These are phyloP conservation scores for Desmodesmus armatus DNA, from an alignment of 139 green algal species.

Conservation along the genomic window DNA sequence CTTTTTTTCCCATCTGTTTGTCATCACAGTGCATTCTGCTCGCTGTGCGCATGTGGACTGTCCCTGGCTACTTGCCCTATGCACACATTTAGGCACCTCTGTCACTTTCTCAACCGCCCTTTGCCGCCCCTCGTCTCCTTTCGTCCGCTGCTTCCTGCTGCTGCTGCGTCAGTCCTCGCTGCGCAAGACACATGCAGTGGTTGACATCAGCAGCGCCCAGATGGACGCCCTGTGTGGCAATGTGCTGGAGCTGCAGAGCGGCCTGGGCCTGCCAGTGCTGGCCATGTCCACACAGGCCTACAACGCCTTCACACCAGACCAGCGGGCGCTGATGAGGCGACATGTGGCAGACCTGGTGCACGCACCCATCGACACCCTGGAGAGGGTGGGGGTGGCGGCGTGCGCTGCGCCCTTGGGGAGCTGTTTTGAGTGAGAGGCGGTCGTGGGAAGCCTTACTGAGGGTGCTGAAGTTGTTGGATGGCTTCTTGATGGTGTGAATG, in stretches of 20 bases:
- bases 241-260: conserved; percentile 91
- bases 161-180: conserved; percentile 48
- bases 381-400: conserved; percentile 93
- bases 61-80: background rate
- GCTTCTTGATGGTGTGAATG: too few species aligned
- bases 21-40: too few species aligned
- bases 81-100: too few species aligned
- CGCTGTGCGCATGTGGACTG: too few species aligned
- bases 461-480: too few species aligned
- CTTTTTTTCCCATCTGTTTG: too few species aligned
- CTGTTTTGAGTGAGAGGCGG: conserved; percentile 91
- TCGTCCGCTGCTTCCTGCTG: background rate
- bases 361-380: conserved; percentile 92
- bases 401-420: conserved; percentile 93
- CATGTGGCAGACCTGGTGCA: conserved; percentile 88
- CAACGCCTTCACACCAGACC: conserved; percentile 89
- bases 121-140: too few species aligned
- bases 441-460: too few species aligned
- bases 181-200: conserved; percentile 73
- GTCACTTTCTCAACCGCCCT: too few species aligned
- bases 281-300: conserved; percentile 88
- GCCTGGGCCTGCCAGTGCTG: conserved; percentile 86
- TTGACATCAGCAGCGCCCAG: conserved; percentile 90
- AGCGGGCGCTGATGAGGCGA: conserved; percentile 68
- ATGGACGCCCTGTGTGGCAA: conserved; percentile 95